Conservation (phyloP, 768 basidiomycete species). For the Calvatia gigantea region DNA sequence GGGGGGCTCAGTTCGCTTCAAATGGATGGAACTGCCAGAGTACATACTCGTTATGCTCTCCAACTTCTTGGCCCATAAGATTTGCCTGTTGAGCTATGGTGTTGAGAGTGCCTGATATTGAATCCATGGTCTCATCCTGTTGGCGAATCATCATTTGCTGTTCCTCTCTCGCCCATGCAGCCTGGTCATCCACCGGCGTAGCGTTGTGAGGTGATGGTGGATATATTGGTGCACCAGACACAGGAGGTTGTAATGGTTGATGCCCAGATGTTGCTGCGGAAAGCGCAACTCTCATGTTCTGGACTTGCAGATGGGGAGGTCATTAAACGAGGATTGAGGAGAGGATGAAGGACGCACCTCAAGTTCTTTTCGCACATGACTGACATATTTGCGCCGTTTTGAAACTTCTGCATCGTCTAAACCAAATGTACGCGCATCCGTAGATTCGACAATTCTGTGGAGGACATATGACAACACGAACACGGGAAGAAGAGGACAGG, state of each 20-base stretch:
- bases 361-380: slow-evolving; percentile 70
- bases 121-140: slow-evolving; percentile 87
- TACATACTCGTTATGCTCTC: slow-evolving; percentile 83
- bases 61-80: slow-evolving; percentile 91
- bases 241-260: slow-evolving; percentile 17
- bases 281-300: slow-evolving; percentile 76
- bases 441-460: slow-evolving; percentile 79
- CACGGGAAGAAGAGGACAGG: not conserved
- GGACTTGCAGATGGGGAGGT: slow-evolving; percentile 38
- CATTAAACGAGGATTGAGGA: slow-evolving; percentile 16
- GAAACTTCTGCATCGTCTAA: slow-evolving; percentile 76
- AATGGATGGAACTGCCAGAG: not conserved
- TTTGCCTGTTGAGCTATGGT: slow-evolving; percentile 90
- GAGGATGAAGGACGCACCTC: slow-evolving; percentile 48
- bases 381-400: slow-evolving; percentile 73
- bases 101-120: slow-evolving; percentile 81
- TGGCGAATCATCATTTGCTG: slow-evolving; percentile 87
- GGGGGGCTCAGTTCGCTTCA: not conserved
- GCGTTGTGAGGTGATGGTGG: slow-evolving; percentile 21
- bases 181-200: slow-evolving; percentile 58
- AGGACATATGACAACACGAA: not conserved
- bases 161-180: slow-evolving; percentile 81
- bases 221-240: slow-evolving; percentile 21
- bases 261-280: slow-evolving; percentile 20
- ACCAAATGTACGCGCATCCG: slow-evolving; percentile 81